Evolutionary conservation across 495 filamentous ascomycete species (phyloP).

Genomic region (Aspergillus olivimuriae): DNA sequence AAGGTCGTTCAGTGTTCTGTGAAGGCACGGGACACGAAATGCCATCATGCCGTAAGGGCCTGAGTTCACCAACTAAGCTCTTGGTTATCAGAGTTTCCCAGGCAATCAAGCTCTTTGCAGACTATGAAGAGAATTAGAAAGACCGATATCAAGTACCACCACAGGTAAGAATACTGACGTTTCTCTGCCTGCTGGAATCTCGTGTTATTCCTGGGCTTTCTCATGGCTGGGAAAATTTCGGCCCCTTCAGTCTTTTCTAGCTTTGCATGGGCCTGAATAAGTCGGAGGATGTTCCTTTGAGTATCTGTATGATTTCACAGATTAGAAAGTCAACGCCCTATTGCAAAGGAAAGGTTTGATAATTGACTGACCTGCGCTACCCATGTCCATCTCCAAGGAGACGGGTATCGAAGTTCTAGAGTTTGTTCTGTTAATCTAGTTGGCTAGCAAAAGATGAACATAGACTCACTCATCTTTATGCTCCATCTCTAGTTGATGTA

Average conservation of each 20-base stretch:
- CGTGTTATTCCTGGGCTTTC: conserved; percentile 22
- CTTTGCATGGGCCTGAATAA: conserved; percentile 23
- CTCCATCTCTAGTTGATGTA: conserved; percentile 7
- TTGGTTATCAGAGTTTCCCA: neutral
- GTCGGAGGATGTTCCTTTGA: conserved; percentile 12
- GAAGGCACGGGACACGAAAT: too few relatives aligned
- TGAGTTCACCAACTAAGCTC: conserved; percentile 10
- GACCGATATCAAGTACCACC: neutral
- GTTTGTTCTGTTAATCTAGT: neutral
- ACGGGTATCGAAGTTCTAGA: too few relatives aligned
- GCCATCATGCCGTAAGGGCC: too few relatives aligned
- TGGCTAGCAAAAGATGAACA: neutral
- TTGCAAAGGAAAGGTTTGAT: neutral
- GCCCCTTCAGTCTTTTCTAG: conserved; percentile 20
- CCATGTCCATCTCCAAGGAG: too few relatives aligned
- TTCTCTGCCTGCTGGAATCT: conserved; percentile 32
- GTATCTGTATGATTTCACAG: too few relatives aligned
- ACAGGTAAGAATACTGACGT: conserved; percentile 14
- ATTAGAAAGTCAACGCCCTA: too few relatives aligned
- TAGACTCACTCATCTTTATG: conserved; percentile 4
- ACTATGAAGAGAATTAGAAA: conserved; percentile 12
- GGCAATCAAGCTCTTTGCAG: conserved; percentile 31
- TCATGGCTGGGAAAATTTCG: conserved; percentile 25
- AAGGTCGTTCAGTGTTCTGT: too few relatives aligned
- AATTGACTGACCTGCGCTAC: too few relatives aligned